Percentiles rank a stretch among this genome's conserved stretches.
phyloP scores from a whole-genome alignment of 2,329 filamentous ascomycete genomes.

The Sphaerulina musiva region DNA sequence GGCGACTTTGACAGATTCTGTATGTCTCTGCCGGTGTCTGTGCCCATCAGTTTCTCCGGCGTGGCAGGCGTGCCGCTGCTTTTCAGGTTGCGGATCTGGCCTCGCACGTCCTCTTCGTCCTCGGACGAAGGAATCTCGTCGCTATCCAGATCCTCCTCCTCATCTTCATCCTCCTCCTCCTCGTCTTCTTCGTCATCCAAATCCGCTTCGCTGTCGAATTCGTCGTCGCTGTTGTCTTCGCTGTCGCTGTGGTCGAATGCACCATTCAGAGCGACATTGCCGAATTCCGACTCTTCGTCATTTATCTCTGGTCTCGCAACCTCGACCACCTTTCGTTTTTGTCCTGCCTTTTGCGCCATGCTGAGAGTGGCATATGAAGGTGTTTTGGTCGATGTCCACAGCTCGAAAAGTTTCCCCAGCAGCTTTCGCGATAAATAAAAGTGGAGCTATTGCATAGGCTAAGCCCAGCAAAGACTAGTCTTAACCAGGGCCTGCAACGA shows the following conservation, averaged over 20 bases:
- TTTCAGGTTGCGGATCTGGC: conserved; percentile 41
- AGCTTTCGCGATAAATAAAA: conserved; percentile 1
- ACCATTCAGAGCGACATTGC: conserved; percentile 27
- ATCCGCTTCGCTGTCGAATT: conserved; percentile 23
- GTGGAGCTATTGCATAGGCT: background rate
- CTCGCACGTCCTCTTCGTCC: conserved; percentile 38
- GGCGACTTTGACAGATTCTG: conserved; percentile 16
- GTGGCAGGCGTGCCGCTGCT: conserved; percentile 27
- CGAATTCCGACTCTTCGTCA: conserved; percentile 36
- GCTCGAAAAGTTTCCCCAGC: conserved; percentile 11
- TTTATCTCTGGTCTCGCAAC: conserved; percentile 27
- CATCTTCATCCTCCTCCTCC: conserved; percentile 23
- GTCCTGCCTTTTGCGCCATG: conserved; percentile 31
- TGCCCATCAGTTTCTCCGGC: conserved; percentile 24
- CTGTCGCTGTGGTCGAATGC: conserved; percentile 28
- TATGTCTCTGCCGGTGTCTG: conserved; percentile 25
- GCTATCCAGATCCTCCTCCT: conserved; percentile 32
- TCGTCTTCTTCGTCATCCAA: conserved; percentile 22
- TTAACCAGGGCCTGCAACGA: no score
- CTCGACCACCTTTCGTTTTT: conserved; percentile 42
- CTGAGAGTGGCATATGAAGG: background rate
- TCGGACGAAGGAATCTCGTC: conserved; percentile 38
- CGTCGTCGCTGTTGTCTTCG: conserved; percentile 32
- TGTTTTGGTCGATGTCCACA: background rate
- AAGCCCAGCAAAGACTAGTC: no score